These are phyloP conservation scores for Debaryomycetaceae sp. DNA, from an alignment of 1,139 yeast species.

Conservation along the genomic window DNA sequence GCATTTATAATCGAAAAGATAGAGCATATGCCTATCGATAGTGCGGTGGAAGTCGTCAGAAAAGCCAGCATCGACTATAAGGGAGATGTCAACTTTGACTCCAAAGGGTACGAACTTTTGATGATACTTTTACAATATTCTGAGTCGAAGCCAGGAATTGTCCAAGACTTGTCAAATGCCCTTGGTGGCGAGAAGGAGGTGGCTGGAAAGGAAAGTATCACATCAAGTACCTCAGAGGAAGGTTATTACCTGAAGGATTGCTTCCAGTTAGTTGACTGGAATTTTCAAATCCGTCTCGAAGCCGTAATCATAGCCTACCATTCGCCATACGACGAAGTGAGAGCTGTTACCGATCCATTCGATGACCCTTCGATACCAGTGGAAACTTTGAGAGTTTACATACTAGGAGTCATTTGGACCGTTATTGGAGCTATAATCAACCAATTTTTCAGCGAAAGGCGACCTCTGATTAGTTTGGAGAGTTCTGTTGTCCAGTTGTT, in stretches of 20 bases:
- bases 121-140: conserved; percentile 12
- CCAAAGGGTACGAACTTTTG: conserved; percentile 24
- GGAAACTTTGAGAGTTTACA: conserved; percentile 57
- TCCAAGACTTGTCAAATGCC: neutral
- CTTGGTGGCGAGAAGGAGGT: neutral
- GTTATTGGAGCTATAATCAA: conserved; percentile 54
- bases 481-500: conserved; percentile 21
- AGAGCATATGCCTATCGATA: conserved; percentile 29
- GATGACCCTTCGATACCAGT: conserved; percentile 50
- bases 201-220: neutral
- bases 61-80: conserved; percentile 37
- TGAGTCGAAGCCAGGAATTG: neutral
- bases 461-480: conserved; percentile 44
- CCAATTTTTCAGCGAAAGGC: conserved; percentile 55
- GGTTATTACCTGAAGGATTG: neutral
- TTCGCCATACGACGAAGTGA: conserved; percentile 66
- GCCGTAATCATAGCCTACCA: conserved; percentile 50
- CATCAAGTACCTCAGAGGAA: neutral
- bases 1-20: conserved; percentile 39
- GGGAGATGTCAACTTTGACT: conserved; percentile 50
- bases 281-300: conserved; percentile 31
- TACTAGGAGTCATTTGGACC: conserved; percentile 50
- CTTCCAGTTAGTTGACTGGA: conserved; percentile 15
- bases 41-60: conserved; percentile 39
- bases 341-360: conserved; percentile 52